phyloP scores from a whole-genome alignment of 73 alveolate genomes.

The Uronychia binucleata region DNA sequence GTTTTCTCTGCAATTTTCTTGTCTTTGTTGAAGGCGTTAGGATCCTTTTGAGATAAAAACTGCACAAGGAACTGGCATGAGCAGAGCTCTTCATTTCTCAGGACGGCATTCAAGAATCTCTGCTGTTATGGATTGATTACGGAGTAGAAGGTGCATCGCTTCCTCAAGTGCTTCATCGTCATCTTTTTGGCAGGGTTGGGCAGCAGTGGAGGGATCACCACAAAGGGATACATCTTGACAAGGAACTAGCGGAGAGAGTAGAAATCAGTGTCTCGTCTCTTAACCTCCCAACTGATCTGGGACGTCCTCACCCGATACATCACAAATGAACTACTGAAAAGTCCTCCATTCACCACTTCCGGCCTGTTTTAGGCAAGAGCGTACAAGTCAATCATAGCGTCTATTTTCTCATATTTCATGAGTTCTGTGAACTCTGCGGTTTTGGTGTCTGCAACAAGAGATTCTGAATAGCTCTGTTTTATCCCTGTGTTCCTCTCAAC shows the following conservation, averaged over 20 bases:
- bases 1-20: slow-evolving; percentile 4
- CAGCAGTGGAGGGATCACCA: slow-evolving; percentile 9
- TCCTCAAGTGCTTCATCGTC: background rate
- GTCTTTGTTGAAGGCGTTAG: background rate
- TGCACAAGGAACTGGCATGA: slow-evolving; percentile 6
- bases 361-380: background rate
- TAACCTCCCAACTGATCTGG: background rate
- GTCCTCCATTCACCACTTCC: background rate
- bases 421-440: background rate
- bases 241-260: background rate
- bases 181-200: background rate
- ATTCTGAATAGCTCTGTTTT: background rate
- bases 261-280: slow-evolving; percentile 13
- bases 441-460: background rate
- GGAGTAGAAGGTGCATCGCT: background rate
- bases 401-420: background rate
- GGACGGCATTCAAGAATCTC: slow-evolving; percentile 6
- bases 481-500: background rate
- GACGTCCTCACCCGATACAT: background rate
- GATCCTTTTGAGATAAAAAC: background rate
- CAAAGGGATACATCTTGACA: background rate
- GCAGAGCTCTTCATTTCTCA: background rate
- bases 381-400: background rate
- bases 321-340: slow-evolving; percentile 1
- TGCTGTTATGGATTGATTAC: background rate